Evolutionary conservation across 2,329 filamentous ascomycete genomes (phyloP).

Genomic region (Sordariomycetes sp.): DNA sequence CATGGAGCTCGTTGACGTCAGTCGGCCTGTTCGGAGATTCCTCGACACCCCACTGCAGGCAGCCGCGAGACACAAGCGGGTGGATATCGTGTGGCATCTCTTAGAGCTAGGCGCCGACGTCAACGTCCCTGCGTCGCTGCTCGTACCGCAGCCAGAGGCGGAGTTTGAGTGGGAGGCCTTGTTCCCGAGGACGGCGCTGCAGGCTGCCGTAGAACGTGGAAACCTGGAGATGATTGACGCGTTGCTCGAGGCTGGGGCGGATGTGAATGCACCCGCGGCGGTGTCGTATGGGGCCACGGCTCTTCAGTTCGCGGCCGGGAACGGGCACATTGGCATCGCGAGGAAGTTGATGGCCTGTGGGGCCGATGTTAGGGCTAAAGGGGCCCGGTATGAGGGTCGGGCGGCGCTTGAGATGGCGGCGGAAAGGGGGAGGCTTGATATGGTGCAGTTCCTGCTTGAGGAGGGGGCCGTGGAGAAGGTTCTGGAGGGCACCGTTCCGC

Average conservation of each 20-base stretch:
- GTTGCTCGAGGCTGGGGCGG: slow-evolving; percentile 23
- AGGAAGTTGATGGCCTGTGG: not conserved
- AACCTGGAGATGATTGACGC: slow-evolving; percentile 22
- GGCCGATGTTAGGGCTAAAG: not conserved
- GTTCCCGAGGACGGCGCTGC: slow-evolving; percentile 23
- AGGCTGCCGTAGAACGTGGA: slow-evolving; percentile 24
- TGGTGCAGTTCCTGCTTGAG: no score
- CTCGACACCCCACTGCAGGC: not conserved
- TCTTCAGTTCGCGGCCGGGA: slow-evolving; percentile 22
- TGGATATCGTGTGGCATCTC: not conserved
- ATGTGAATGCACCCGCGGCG: slow-evolving; percentile 21
- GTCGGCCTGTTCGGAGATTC: not conserved
- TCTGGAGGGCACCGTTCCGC: not conserved
- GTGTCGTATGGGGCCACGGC: slow-evolving; percentile 22
- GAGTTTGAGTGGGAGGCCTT: slow-evolving; percentile 13
- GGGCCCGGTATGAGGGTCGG: not conserved
- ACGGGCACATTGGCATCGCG: slow-evolving; percentile 14
- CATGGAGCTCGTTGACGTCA: not conserved
- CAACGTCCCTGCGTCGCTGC: not conserved
- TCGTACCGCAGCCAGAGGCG: not conserved
- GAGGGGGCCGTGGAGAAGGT: not conserved
- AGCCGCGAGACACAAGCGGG: not conserved
- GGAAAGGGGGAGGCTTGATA: not conserved
- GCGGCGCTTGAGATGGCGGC: not conserved
- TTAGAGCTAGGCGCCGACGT: not conserved